Evolutionary conservation across 352 stramenopile species (phyloP), one percentile per base, ranked within the genome.

Genomic region (Bremia lactucae): DNA sequence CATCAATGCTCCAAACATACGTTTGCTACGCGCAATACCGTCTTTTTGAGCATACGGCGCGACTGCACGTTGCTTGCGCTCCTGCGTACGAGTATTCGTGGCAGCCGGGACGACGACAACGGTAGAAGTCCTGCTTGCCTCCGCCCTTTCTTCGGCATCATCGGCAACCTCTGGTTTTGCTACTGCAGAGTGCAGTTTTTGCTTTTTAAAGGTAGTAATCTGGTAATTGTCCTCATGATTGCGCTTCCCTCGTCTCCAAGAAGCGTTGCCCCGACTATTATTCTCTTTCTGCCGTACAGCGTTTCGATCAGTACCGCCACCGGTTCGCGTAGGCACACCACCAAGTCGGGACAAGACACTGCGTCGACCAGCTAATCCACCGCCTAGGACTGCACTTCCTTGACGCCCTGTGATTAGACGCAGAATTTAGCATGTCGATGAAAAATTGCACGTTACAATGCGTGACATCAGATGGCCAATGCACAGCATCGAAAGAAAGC

Each of bases 1-100:
- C 75, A 90, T 87, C 11, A 90, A 40, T 20, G 73, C 71, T 7
- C 78, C 78, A 58, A 90, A 90, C 75, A 90, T 83, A 34, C 77
- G 74, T 11, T 73, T 71, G 36, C 71, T 87, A 18, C 77, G 63
- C 31, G 70, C 74, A 38, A 84, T 71, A 15, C 64, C 71, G 6
- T 84, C 74, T 19, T 80, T 81, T 36, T 80, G 61, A 25, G 62
- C 48, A 38, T 80, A 81, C 20, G 71, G 64, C 15, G 67, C 74
- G 10, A 83, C 60, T 11, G 59, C 65, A n/a, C 69, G 65, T 46
- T 70, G 75, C 37, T 76, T 72, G 4, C 49, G 43, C 36, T 83
- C 53, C 23, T 65, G 46, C 8, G 40, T 25, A 16, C 42, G 53
- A 28, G 48, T 53, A 6, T 3, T 52, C 16, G 60, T 45, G 0